A percentile compares a stretch with the other conserved stretches of the same genome.
These are phyloP conservation scores for Astragalus membranaceus DNA, from an alignment of 306 rosid genomes.

Conservation along the genomic window DNA sequence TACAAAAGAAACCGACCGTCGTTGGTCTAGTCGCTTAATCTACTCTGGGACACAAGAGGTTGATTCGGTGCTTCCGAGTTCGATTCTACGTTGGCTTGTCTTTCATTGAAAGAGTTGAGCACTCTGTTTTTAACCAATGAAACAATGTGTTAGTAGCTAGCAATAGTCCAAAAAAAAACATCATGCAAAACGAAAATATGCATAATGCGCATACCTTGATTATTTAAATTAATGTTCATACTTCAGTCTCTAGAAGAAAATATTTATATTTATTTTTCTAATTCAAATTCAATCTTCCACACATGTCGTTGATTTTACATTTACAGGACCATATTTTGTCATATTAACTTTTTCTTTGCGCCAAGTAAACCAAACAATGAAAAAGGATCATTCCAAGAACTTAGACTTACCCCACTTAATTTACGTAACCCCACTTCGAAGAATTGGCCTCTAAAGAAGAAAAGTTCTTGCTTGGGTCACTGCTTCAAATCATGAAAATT, in stretches of 20 bases:
- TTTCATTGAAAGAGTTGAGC: too few species aligned
- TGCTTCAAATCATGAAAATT: slow-evolving; percentile 33
- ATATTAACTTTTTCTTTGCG: neutral
- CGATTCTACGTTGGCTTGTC: too few species aligned
- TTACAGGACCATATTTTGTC: neutral
- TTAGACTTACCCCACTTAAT: neutral
- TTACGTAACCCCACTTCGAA: neutral
- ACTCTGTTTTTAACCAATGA: too few species aligned
- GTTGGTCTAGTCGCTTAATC: too few species aligned
- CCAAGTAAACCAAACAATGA: neutral
- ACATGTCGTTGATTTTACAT: neutral
- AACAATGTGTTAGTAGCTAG: too few species aligned
- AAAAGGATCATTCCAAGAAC: slow-evolving; percentile 14
- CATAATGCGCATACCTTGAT: neutral
- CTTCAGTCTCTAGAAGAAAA: neutral
- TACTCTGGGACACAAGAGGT: too few species aligned
- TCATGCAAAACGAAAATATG: too few species aligned
- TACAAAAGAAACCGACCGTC: too few species aligned
- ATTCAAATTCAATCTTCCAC: neutral
- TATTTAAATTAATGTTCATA: neutral
- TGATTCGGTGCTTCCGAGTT: too few species aligned
- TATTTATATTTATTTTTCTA: neutral
- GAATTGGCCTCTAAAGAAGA: neutral
- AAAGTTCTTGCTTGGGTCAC: neutral
- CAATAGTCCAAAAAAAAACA: too few species aligned